Evolutionary conservation across 2,329 filamentous ascomycete species (phyloP), one percentile per base, ranked within the genome.

Genomic region (Chrysoporthe austroafricana): DNA sequence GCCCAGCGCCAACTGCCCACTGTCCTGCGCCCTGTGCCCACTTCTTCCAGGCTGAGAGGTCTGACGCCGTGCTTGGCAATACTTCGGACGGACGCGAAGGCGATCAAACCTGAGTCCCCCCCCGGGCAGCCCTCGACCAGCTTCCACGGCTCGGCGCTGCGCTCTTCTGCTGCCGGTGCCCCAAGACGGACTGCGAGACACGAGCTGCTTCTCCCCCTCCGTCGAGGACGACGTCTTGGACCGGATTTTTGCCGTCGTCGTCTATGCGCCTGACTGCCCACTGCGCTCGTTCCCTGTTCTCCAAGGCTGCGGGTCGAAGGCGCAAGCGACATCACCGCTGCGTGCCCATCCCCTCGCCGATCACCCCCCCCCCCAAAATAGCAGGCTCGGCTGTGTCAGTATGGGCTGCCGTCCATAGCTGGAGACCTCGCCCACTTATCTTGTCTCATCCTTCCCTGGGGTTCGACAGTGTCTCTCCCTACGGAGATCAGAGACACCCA

Each of bases 331-430:
- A 6, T 62, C 58, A 34, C 57, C 2, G 36, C 57, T 60, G 36
- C 39, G 34, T 52, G 36, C 18, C 43, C 11, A 44, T 21, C 48
- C 48, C 34, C 34, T 56, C 50, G 60, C 50, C 61, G 61, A 64
- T 52, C 26, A 26, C 46, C 2, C 9, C 36, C 13, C 58, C n/a
- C 64, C 46, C 59, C 44, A 64, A 57, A 66, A 65, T 65, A 62
- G 43, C 52, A 64, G 44, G 39, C 65, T 63, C 57, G 60, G 54
- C 56, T 56, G 60, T 65, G 52, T 62, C 62, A 64, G 56, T 57
- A 69, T 69, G 68, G 64, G 59, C 48, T 56, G 46, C 54, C 58
- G 63, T 68, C 62, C 63, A 65, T 70, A 70, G 68, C 63, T 65
- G 50, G 66, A 65, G 62, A 66, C 50, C 57, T 54, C 42, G 42